Conservation (phyloP, 2,329 filamentous ascomycete genomes). For the Microcera coccophila region DNA sequence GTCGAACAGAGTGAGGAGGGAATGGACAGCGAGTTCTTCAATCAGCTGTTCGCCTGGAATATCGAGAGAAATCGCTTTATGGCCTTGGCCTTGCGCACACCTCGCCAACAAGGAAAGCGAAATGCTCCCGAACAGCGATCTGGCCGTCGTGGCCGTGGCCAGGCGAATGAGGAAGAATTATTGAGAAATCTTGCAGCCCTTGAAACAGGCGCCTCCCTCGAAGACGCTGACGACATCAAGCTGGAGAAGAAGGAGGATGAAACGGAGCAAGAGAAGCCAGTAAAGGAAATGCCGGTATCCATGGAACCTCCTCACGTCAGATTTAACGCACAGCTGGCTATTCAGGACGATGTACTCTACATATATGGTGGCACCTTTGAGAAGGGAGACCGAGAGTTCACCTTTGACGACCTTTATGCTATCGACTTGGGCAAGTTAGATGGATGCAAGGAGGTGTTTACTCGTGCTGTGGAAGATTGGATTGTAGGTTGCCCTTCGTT, state of each 20-base stretch:
- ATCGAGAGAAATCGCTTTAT: conserved; percentile 95
- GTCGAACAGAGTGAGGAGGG: conserved; percentile 88
- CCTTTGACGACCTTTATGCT: conserved; percentile 90
- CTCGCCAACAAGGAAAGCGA: conserved; percentile 63
- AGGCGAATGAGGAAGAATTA: conserved; percentile 88
- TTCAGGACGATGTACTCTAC: conserved; percentile 89
- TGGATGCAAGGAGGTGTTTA: conserved; percentile 88
- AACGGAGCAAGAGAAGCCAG: conserved; percentile 54
- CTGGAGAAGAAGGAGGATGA: conserved; percentile 50
- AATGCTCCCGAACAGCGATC: conserved; percentile 49
- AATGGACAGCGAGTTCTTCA: conserved; percentile 97
- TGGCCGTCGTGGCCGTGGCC: conserved; percentile 67
- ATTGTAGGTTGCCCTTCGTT: conserved; percentile 44
- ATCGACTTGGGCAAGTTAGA: conserved; percentile 94
- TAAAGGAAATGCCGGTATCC: conserved; percentile 60
- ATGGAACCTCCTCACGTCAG: conserved; percentile 85
- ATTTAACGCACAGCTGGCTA: conserved; percentile 86
- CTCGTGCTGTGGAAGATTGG: conserved; percentile 80
- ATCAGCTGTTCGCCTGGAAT: conserved; percentile 87
- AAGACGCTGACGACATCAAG: conserved; percentile 47
- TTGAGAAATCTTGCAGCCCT: conserved; percentile 81
- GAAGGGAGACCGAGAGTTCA: conserved; percentile 90
- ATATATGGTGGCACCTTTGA: conserved; percentile 95
- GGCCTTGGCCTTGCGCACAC: conserved; percentile 70
- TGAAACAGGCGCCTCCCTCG: conserved; percentile 66